Evolutionary conservation across 495 filamentous ascomycete species (phyloP).

Genomic region (Pseudoneurospora amorphoporcata): DNA sequence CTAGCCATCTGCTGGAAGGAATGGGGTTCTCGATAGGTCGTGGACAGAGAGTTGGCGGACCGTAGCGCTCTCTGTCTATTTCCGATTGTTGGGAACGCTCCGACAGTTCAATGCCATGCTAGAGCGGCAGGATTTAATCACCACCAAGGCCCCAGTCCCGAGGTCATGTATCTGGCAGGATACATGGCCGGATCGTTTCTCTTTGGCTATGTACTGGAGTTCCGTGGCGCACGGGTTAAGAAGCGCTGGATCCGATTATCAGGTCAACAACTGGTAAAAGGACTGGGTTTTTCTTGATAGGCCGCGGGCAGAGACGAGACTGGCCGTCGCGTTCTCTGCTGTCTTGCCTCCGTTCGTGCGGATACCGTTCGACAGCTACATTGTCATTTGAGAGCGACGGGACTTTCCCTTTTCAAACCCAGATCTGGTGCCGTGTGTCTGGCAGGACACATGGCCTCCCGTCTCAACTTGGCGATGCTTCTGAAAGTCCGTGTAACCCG

Average conservation of each 20-base stretch:
- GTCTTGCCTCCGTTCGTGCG: slow-evolving; percentile 1
- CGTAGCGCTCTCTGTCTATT: too few relatives aligned
- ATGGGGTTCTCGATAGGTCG: slow-evolving; percentile 1
- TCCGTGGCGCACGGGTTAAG: too few relatives aligned
- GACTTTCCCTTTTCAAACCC: not conserved
- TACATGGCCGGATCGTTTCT: not conserved
- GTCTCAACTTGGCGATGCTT: not conserved
- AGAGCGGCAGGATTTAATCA: not conserved
- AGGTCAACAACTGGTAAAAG: not conserved
- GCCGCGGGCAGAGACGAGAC: not conserved
- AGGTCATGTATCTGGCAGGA: not conserved
- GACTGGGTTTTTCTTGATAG: not conserved
- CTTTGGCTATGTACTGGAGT: too few relatives aligned
- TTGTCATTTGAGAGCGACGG: not conserved
- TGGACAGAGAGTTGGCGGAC: not conserved
- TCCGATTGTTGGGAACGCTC: not conserved
- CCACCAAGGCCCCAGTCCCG: not conserved
- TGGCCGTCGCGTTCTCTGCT: not conserved
- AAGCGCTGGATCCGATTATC: not conserved
- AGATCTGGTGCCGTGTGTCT: not conserved
- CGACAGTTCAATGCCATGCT: not conserved
- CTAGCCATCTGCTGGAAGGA: slow-evolving; percentile 4
- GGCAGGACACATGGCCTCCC: not conserved
- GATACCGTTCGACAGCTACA: not conserved
- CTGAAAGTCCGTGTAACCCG: not conserved